These are phyloP conservation scores for Gaultheria prostrata DNA, from an alignment of 148 eudicot genomes.

Conservation along the genomic window DNA sequence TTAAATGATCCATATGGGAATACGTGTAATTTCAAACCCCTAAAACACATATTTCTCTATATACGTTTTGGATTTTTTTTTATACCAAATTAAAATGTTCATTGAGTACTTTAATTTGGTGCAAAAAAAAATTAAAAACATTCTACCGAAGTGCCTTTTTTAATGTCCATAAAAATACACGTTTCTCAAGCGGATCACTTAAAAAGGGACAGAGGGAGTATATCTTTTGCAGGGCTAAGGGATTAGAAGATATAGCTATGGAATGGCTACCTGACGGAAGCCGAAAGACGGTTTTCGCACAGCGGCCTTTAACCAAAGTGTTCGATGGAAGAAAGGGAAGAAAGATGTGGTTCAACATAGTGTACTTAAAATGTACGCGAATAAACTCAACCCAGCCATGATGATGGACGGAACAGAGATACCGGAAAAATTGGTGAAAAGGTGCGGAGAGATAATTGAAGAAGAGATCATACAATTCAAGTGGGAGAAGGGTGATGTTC, in stretches of 20 bases:
- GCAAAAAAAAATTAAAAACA: no score
- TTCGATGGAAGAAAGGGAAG: constrained; percentile 53
- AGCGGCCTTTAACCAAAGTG: constrained; percentile 28
- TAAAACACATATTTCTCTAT: no score
- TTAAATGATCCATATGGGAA: no score
- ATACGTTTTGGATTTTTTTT: no score
- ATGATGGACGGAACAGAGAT: constrained; percentile 48
- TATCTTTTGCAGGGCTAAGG: constrained; percentile 30
- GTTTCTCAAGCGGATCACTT: no score
- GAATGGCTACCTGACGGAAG: constrained; percentile 45
- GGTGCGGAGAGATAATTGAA: constrained; percentile 45
- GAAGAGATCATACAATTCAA: constrained; percentile 52
- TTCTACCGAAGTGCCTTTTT: no score
- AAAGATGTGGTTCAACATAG: constrained; percentile 47
- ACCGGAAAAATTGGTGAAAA: constrained; percentile 31
- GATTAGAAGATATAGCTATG: constrained; percentile 35
- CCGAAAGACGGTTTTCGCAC: constrained; percentile 28
- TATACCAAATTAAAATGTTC: no score
- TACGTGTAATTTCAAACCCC: no score
- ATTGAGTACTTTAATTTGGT: no score
- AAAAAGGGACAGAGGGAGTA: no score
- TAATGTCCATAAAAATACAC: no score
- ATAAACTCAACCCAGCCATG: constrained; percentile 31
- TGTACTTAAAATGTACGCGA: constrained; percentile 41
- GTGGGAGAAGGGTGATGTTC: constrained; percentile 53